A percentile compares a stretch with the other conserved stretches of the same genome.
phyloP scores from a whole-genome alignment of 768 basidiomycete genomes.

The Auricularia cornea region DNA sequence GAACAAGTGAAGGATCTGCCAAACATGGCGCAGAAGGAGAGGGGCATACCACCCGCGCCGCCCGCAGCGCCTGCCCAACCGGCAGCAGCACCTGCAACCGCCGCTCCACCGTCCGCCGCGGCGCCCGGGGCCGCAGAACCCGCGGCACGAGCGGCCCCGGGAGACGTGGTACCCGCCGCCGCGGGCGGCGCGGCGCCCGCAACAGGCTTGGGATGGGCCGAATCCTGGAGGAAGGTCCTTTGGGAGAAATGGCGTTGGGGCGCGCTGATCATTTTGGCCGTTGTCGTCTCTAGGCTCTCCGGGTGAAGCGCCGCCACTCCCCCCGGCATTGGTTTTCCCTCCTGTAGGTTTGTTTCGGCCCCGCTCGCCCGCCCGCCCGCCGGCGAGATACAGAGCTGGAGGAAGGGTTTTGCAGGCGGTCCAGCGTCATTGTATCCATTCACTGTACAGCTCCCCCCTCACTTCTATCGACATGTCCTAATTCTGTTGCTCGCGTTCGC shows the following conservation, averaged over 20 bases:
- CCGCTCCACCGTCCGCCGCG: slow-evolving; percentile 11
- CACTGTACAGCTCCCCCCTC: neutral
- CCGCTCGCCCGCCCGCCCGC: neutral
- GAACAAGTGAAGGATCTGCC: slow-evolving; percentile 65
- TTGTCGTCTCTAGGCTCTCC: slow-evolving; percentile 69
- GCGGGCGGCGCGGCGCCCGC: slow-evolving; percentile 13
- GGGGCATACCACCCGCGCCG: slow-evolving; percentile 38
- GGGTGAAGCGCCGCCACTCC: neutral
- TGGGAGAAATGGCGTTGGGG: slow-evolving; percentile 87
- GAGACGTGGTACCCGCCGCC: slow-evolving; percentile 8
- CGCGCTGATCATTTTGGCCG: slow-evolving; percentile 64
- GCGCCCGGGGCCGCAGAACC: slow-evolving; percentile 7
- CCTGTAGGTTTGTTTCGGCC: neutral
- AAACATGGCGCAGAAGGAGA: slow-evolving; percentile 85
- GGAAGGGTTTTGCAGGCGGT: neutral
- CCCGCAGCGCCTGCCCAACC: slow-evolving; percentile 13
- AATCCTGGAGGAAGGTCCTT: slow-evolving; percentile 54
- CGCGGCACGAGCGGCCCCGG: slow-evolving; percentile 19
- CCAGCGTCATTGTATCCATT: neutral
- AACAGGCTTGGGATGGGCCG: slow-evolving; percentile 40
- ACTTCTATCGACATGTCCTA: neutral
- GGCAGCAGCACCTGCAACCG: slow-evolving; percentile 12
- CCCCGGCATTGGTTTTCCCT: neutral
- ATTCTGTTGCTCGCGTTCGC: neutral
- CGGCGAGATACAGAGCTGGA: neutral